phyloP scores from a whole-genome alignment of 1,284 basidiomycete species.

The Cutaneotrichosporon sp. region DNA sequence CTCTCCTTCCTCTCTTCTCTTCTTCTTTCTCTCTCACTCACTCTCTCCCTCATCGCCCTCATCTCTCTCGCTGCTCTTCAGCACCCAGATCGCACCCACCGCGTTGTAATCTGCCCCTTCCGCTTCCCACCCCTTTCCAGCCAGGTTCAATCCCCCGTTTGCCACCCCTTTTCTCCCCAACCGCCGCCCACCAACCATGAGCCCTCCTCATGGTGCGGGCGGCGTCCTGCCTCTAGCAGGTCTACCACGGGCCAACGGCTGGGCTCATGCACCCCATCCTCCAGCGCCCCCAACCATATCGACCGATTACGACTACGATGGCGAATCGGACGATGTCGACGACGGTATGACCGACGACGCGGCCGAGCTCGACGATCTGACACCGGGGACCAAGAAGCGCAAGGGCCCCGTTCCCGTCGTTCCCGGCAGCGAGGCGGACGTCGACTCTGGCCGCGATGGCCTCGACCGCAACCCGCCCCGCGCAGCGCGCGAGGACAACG shows the following conservation, averaged over 20 bases:
- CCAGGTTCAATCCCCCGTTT: neutral
- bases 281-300: neutral
- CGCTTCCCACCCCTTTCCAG: constrained; percentile 10
- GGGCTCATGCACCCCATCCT: neutral
- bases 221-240: constrained; percentile 14
- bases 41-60: neutral
- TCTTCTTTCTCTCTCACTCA: neutral
- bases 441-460: constrained; percentile 24
- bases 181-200: constrained; percentile 22
- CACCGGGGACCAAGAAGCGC: constrained; percentile 43
- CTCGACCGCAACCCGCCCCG: constrained; percentile 26
- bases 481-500: constrained; percentile 22
- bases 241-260: neutral
- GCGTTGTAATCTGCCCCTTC: too few relatives aligned
- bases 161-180: constrained; percentile 9
- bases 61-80: neutral
- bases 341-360: neutral
- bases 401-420: constrained; percentile 35
- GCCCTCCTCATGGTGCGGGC: constrained; percentile 22
- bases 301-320: constrained; percentile 27
- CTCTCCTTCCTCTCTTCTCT: neutral
- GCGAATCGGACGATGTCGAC: constrained; percentile 10
- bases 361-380: constrained; percentile 22
- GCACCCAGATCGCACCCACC: too few relatives aligned
- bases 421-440: constrained; percentile 20